Evolutionary conservation across 768 basidiomycete species (phyloP).

Genomic region (Rubroboletus satanas): DNA sequence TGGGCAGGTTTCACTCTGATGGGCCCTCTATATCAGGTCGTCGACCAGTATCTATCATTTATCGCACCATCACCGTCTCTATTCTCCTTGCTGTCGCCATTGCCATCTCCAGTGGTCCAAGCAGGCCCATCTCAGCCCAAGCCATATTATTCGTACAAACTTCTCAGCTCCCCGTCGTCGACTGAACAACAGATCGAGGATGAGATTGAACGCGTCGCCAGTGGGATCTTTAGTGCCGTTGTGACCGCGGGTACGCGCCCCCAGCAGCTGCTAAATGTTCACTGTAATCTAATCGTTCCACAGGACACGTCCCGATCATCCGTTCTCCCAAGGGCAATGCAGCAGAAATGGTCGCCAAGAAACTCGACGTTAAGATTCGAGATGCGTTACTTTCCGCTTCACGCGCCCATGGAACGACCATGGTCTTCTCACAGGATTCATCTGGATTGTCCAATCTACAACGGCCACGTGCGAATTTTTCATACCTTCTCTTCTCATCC

Average conservation of each 20-base stretch:
- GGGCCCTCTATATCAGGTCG: conserved; percentile 49
- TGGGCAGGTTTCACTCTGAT: not conserved
- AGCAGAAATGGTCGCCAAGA: conserved; percentile 98
- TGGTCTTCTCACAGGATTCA: conserved; percentile 74
- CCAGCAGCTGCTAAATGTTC: not conserved
- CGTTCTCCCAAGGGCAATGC: conserved; percentile 94
- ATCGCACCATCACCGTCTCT: conserved; percentile 88
- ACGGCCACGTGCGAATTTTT: conserved; percentile 63
- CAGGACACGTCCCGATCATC: conserved; percentile 91
- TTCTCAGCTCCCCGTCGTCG: conserved; percentile 89
- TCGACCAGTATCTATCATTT: conserved; percentile 97
- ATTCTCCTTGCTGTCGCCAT: conserved; percentile 80
- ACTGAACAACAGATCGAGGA: conserved; percentile 88
- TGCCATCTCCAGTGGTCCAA: conserved; percentile 35
- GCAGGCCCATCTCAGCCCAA: conserved; percentile 35
- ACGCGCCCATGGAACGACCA: conserved; percentile 49
- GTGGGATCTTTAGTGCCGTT: conserved; percentile 86
- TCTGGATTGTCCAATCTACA: conserved; percentile 84
- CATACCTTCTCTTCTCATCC: not conserved
- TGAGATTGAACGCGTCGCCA: conserved; percentile 89
- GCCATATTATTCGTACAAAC: conserved; percentile 65
- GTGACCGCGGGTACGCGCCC: conserved; percentile 72
- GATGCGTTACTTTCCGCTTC: conserved; percentile 76
- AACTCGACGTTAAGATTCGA: conserved; percentile 86
- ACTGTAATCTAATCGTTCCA: not conserved